Conservation (phyloP, 2,329 filamentous ascomycete genomes). For the Aspergillus sp. region DNA sequence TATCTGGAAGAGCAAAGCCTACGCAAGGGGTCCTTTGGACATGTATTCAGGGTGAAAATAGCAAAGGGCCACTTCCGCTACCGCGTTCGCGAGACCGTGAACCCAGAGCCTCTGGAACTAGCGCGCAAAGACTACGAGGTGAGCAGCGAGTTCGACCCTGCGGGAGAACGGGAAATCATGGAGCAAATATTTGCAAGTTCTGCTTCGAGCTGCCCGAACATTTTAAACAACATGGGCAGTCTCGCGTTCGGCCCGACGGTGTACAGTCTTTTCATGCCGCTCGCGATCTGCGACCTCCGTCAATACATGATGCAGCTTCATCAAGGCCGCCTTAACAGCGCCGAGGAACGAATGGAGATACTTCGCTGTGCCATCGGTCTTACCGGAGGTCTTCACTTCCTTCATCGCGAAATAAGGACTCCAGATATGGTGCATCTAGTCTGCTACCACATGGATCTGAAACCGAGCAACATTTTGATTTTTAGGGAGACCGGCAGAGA, state of each 20-base stretch:
- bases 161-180: neutral
- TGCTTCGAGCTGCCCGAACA: neutral
- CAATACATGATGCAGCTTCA: conserved; percentile 1
- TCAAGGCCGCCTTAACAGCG: neutral
- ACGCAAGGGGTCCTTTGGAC: neutral
- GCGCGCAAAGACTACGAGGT: conserved; percentile 2
- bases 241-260: neutral
- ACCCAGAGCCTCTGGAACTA: neutral
- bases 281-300: neutral
- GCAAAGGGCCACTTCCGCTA: neutral
- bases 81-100: neutral
- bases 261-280: conserved; percentile 7
- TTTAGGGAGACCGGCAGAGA: neutral
- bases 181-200: neutral
- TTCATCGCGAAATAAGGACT: neutral
- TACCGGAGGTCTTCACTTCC: neutral
- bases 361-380: conserved; percentile 1
- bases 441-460: conserved; percentile 5
- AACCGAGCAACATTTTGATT: conserved; percentile 6
- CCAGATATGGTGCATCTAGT: neutral
- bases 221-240: neutral
- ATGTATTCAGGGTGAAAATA: neutral
- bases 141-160: neutral
- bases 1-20: conserved; percentile 1
- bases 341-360: neutral